Conservation (phyloP, 768 basidiomycete genomes). For the Tricholoma sp. region DNA sequence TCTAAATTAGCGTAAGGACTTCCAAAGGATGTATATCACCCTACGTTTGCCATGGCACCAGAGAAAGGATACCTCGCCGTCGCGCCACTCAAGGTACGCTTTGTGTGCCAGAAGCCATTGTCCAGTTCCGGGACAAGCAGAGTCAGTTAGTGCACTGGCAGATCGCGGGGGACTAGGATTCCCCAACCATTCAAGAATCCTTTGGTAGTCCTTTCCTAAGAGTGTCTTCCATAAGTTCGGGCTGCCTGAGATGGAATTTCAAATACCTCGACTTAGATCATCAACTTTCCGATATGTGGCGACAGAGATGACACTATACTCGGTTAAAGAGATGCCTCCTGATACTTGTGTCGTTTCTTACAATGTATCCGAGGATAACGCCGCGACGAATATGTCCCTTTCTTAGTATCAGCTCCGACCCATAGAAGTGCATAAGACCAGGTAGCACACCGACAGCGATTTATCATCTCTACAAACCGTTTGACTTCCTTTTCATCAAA, state of each 20-base stretch:
- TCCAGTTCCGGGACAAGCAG: not conserved
- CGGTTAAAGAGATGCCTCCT: not conserved
- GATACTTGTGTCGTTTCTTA: not conserved
- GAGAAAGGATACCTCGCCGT: not conserved
- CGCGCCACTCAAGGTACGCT: not conserved
- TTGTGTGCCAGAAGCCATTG: not conserved
- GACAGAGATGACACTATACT: not conserved
- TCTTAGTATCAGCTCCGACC: not conserved
- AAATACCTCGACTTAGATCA: not conserved
- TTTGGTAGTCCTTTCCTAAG: not conserved
- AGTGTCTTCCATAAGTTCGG: not conserved
- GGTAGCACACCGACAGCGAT: not conserved
- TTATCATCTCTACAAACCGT: not conserved
- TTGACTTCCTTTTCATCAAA: not conserved
- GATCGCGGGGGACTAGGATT: not conserved
- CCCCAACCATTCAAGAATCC: not conserved
- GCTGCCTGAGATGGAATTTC: not conserved
- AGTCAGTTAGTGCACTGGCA: not conserved
- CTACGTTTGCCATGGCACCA: not conserved
- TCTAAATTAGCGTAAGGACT: not conserved
- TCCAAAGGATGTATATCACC: not conserved
- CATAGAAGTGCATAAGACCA: not conserved
- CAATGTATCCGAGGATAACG: not conserved
- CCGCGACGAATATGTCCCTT: not conserved
- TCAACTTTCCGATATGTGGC: not conserved